These are phyloP conservation scores for Pichia sp. DNA, from an alignment of 1,139 yeast species.

Conservation along the genomic window DNA sequence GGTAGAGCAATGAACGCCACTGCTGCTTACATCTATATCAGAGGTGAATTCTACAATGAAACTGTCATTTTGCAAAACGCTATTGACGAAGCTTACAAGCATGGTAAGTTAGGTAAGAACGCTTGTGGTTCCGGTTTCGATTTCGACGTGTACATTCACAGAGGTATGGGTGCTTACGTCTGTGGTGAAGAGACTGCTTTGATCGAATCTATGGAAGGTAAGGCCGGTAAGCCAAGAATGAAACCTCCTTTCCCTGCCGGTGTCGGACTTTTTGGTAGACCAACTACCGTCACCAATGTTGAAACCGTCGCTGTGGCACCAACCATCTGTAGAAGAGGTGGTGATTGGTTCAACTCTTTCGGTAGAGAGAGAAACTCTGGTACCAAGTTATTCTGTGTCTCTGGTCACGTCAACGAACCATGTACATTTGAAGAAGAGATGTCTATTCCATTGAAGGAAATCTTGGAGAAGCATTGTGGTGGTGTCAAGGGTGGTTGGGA, in stretches of 20 bases:
- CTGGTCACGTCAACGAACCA: conserved; percentile 87
- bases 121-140: conserved; percentile 84
- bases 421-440: conserved; percentile 91
- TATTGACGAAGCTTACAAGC: conserved; percentile 77
- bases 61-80: conserved; percentile 66
- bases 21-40: conserved; percentile 82
- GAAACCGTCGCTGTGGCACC: conserved; percentile 89
- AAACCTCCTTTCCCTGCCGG: conserved; percentile 96
- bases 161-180: conserved; percentile 89
- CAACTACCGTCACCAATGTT: conserved; percentile 82
- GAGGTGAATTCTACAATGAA: conserved; percentile 85
- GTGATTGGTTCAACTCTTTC: conserved; percentile 74
- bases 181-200: conserved; percentile 91
- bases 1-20: conserved; percentile 92
- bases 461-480: conserved; percentile 82
- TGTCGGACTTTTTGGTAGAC: conserved; percentile 85
- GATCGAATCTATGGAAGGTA: conserved; percentile 83
- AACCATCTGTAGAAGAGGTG: conserved; percentile 81
- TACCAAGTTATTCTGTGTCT: conserved; percentile 74
- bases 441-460: conserved; percentile 78
- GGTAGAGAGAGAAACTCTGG: conserved; percentile 84
- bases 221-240: conserved; percentile 87
- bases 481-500: conserved; percentile 92
- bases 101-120: conserved; percentile 71
- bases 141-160: conserved; percentile 74